Conservation (phyloP, 179 eudicot genomes). For the Sideroxylon spinosum region DNA sequence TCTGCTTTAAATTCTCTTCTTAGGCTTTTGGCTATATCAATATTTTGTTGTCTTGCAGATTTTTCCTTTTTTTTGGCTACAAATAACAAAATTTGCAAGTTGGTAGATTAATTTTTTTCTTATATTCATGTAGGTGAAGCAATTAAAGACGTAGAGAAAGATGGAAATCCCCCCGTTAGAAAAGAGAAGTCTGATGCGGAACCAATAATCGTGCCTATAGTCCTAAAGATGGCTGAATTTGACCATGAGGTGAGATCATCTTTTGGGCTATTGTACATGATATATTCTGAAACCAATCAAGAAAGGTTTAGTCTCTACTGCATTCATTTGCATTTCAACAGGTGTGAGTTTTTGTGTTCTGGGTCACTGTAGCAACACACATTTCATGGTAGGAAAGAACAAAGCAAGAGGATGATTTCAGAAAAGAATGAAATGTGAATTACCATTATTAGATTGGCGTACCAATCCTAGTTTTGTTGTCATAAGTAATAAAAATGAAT, state of each 20-base stretch:
- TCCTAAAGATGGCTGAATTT: constrained; percentile 92
- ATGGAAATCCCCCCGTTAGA: constrained; percentile 28
- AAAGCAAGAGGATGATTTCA: background rate
- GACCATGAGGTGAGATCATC: constrained; percentile 73
- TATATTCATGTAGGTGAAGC: constrained; percentile 47
- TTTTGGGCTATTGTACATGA: background rate
- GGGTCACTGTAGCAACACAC: background rate
- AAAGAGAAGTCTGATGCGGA: constrained; percentile 72
- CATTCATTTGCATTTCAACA: background rate
- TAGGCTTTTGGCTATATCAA: background rate
- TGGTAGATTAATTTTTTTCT: constrained; percentile 13
- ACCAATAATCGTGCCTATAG: constrained; percentile 87
- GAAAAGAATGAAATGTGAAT: constrained; percentile 8
- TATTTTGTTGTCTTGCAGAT: background rate
- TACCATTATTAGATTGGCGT: background rate
- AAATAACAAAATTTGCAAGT: background rate
- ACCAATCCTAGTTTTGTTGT: background rate
- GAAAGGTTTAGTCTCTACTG: background rate
- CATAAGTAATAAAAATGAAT: background rate
- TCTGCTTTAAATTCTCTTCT: constrained; percentile 1
- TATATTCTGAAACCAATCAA: background rate
- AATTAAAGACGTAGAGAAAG: constrained; percentile 36
- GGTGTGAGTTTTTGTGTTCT: background rate
- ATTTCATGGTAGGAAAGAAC: background rate
- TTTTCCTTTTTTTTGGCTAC: background rate